A percentile compares a stretch with the other conserved stretches of the same genome.
Evolutionary conservation across 768 basidiomycete species (phyloP).

Genomic region (Lyophyllum semitale): DNA sequence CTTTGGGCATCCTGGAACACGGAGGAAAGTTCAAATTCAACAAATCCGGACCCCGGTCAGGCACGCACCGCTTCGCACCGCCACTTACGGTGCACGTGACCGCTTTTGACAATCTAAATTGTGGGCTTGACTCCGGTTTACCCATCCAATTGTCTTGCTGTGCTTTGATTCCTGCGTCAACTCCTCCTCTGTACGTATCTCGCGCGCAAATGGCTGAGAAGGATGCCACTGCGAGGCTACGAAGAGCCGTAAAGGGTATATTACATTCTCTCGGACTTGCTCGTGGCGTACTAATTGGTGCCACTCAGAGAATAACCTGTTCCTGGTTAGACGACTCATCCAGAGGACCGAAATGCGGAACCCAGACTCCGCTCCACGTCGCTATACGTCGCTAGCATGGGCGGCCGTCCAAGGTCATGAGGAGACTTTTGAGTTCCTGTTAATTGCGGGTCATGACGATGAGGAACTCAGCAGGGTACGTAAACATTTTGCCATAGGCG

Average conservation of each 20-base stretch:
- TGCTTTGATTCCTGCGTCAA: neutral
- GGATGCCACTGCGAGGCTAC: slow-evolving; percentile 72
- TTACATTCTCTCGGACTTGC: neutral
- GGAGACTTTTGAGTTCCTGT: slow-evolving; percentile 91
- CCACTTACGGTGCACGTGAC: slow-evolving; percentile 19
- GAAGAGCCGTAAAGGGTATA: slow-evolving; percentile 79
- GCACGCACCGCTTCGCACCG: slow-evolving; percentile 21
- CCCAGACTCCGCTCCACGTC: slow-evolving; percentile 72
- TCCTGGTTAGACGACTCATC: slow-evolving; percentile 86
- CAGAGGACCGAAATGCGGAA: slow-evolving; percentile 90
- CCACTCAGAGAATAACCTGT: slow-evolving; percentile 85
- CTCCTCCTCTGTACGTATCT: slow-evolving; percentile 2
- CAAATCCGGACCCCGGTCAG: slow-evolving; percentile 9
- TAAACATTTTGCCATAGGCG: neutral
- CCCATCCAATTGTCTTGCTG: slow-evolving; percentile 9
- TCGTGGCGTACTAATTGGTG: slow-evolving; percentile 16
- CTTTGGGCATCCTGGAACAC: slow-evolving; percentile 76
- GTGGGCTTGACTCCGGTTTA: slow-evolving; percentile 11
- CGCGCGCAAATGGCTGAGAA: slow-evolving; percentile 76
- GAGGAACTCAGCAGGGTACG: slow-evolving; percentile 85
- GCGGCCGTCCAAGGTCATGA: slow-evolving; percentile 86
- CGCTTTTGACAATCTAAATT: slow-evolving; percentile 19
- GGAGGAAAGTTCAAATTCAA: slow-evolving; percentile 1
- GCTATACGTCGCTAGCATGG: slow-evolving; percentile 91
- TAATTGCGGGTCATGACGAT: slow-evolving; percentile 88